A percentile compares a stretch with the other conserved stretches of the same genome.
phyloP scores from a whole-genome alignment of 2,329 filamentous ascomycete genomes.

The Penicillium rolfsii region DNA sequence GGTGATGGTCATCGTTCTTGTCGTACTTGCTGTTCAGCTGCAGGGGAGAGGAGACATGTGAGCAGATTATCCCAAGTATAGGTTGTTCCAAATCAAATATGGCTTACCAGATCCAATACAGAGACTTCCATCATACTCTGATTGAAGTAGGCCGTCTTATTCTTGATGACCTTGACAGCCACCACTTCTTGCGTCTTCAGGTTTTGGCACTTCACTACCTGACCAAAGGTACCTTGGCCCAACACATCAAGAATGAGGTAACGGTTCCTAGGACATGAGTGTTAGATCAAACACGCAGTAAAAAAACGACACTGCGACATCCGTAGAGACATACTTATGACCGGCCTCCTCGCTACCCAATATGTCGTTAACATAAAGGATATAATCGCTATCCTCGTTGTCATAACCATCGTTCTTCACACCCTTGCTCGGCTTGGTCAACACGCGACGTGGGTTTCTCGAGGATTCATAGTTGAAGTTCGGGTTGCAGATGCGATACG shows the following conservation, averaged over 20 bases:
- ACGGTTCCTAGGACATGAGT: constrained; percentile 67
- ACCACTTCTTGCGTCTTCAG: constrained; percentile 98
- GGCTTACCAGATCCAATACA: constrained; percentile 82
- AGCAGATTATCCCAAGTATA: neutral
- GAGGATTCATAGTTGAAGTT: constrained; percentile 99
- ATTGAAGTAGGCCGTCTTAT: constrained; percentile 98
- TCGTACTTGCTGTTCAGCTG: constrained; percentile 97
- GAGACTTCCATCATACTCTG: constrained; percentile 99
- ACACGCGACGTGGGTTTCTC: constrained; percentile 87
- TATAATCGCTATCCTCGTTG: constrained; percentile 99
- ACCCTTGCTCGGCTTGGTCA: constrained; percentile 98
- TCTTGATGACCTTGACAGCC: constrained; percentile 98
- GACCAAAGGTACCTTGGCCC: constrained; percentile 95
- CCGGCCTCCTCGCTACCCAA: constrained; percentile 96
- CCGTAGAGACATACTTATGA: constrained; percentile 71
- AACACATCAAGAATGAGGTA: constrained; percentile 97
- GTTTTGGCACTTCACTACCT: constrained; percentile 99
- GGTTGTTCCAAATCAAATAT: neutral
- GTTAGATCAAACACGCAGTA: constrained; percentile 17
- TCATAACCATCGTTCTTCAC: constrained; percentile 98
- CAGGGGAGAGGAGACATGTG: constrained; percentile 4
- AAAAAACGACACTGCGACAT: neutral
- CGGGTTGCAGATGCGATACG: constrained; percentile 97
- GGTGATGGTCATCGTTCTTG: constrained; percentile 98
- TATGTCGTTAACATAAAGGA: constrained; percentile 98